Percentiles rank a stretch among this genome's conserved stretches.
These are phyloP conservation scores for Volvariella surrecta DNA, from an alignment of 1,284 basidiomycete genomes.

Conservation along the genomic window DNA sequence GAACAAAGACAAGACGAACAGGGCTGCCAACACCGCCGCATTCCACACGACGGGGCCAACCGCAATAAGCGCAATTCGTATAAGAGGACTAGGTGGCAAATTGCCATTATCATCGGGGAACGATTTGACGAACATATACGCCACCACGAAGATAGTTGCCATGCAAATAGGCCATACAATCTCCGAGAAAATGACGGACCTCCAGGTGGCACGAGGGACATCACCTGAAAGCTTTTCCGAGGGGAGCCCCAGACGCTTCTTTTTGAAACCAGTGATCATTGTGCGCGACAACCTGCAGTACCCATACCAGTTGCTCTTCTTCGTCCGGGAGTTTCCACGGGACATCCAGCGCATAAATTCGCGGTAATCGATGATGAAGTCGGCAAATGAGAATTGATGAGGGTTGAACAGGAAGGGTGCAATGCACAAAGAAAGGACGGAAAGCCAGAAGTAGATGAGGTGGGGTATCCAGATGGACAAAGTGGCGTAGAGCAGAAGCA, in stretches of 20 bases:
- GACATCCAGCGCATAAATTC: conserved; percentile 98
- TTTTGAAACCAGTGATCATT: conserved; percentile 96
- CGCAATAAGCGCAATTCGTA: conserved; percentile 90
- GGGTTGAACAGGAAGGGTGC: conserved; percentile 97
- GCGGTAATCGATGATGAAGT: conserved; percentile 94
- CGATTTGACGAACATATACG: conserved; percentile 86
- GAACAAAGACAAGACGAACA: conserved; percentile 90
- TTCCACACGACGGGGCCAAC: conserved; percentile 96
- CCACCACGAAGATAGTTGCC: conserved; percentile 79
- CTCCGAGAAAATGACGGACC: conserved; percentile 82
- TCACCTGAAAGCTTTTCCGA: conserved; percentile 93
- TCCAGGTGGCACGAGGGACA: conserved; percentile 85
- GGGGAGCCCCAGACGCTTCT: conserved; percentile 89
- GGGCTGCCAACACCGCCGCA: conserved; percentile 74
- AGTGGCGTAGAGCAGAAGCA: conserved; percentile 88
- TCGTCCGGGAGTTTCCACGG: conserved; percentile 91
- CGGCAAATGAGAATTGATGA: conserved; percentile 91
- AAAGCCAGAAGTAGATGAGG: conserved; percentile 94
- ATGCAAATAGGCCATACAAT: conserved; percentile 79
- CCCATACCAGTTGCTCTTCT: conserved; percentile 96
- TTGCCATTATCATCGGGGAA: conserved; percentile 63
- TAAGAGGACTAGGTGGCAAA: conserved; percentile 65
- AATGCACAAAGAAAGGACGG: conserved; percentile 79
- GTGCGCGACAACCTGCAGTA: conserved; percentile 93
- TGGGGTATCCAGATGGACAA: conserved; percentile 85